A percentile compares a stretch with the other conserved stretches of the same genome.
Evolutionary conservation across 345 rosid genomes (phyloP).

Genomic region (thale cress (Arabidopsis thaliana)): DNA sequence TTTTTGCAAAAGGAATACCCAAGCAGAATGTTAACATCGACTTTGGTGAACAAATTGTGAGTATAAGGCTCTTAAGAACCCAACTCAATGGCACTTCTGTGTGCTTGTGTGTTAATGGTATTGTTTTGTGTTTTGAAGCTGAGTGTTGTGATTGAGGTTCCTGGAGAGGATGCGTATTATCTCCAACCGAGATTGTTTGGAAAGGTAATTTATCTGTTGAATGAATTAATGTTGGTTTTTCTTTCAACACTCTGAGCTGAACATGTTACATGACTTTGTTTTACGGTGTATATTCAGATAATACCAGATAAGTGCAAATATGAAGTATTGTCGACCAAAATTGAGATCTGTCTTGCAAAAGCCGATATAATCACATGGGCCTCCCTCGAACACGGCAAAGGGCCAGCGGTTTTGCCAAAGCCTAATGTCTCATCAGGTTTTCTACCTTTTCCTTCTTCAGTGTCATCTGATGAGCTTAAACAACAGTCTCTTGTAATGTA

Average conservation of each 20-base stretch:
- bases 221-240: background rate
- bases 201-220: slow-evolving; percentile 58
- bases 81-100: background rate
- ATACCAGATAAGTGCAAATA: slow-evolving; percentile 74
- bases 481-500: background rate
- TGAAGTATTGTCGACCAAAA: slow-evolving; percentile 71
- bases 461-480: background rate
- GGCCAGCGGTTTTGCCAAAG: slow-evolving; percentile 50
- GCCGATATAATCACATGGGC: slow-evolving; percentile 78
- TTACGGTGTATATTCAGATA: slow-evolving; percentile 53
- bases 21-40: slow-evolving; percentile 59
- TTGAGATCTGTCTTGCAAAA: slow-evolving; percentile 87
- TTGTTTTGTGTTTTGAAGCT: slow-evolving; percentile 57
- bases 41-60: slow-evolving; percentile 92
- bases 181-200: slow-evolving; percentile 90
- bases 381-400: slow-evolving; percentile 74
- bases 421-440: slow-evolving; percentile 53
- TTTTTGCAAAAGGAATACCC: slow-evolving; percentile 84
- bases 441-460: background rate
- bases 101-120: background rate
- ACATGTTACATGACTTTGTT: background rate
- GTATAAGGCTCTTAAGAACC: slow-evolving; percentile 48
- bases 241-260: background rate
- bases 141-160: slow-evolving; percentile 69
- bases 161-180: slow-evolving; percentile 73